Evolutionary conservation across 768 basidiomycete genomes (phyloP).

Genomic region (Mycena galericulata): DNA sequence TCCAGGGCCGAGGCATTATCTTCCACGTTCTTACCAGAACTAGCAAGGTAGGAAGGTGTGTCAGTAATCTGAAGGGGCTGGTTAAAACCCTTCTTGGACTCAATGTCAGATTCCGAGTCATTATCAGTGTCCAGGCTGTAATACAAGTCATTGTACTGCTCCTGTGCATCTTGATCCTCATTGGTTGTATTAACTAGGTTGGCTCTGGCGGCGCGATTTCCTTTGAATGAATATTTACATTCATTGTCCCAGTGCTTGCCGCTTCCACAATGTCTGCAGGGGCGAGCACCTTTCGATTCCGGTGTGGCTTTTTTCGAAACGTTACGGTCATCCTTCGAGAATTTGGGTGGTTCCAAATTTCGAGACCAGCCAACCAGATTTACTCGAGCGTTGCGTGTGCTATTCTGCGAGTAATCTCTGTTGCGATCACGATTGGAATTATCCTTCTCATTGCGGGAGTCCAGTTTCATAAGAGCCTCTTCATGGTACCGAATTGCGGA

Average conservation of each 20-base stretch:
- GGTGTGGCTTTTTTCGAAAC: not conserved
- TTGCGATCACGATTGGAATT: not conserved
- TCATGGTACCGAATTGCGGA: not conserved
- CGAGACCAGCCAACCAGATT: not conserved
- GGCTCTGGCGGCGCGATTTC: constrained; percentile 36
- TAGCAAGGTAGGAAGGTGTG: not conserved
- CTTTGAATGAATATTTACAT: constrained; percentile 44
- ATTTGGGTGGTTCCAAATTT: not conserved
- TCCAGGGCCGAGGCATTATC: not conserved
- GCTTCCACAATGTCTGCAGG: constrained; percentile 23
- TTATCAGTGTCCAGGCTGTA: constrained; percentile 28
- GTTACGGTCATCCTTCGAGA: not conserved
- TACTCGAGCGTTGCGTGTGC: not conserved
- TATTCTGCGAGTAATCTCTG: not conserved
- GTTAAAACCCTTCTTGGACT: constrained; percentile 31
- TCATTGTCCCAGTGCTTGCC: constrained; percentile 48
- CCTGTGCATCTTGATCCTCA: constrained; percentile 35
- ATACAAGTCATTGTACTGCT: constrained; percentile 42
- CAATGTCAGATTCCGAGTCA: constrained; percentile 24
- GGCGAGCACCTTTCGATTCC: not conserved
- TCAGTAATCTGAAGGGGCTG: constrained; percentile 19
- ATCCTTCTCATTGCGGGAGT: not conserved
- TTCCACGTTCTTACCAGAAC: not conserved
- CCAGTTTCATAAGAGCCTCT: not conserved
- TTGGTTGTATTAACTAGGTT: constrained; percentile 24